Conservation (phyloP, 139 green algal genomes). For the Volvox reticuliferus region DNA sequence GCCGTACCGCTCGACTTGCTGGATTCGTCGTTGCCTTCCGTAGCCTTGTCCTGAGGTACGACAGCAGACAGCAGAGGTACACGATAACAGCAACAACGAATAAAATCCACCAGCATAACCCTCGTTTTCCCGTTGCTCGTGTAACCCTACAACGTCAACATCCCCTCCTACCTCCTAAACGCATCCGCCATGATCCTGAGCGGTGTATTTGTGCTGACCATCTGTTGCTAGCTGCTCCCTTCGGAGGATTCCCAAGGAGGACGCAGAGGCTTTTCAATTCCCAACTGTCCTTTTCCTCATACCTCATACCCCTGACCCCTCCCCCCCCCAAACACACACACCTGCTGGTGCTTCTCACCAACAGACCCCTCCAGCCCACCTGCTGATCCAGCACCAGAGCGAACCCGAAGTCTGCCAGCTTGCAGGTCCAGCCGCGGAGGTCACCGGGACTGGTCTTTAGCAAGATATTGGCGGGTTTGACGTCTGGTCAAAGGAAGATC, state of each 20-base stretch:
- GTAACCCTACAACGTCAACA: too few species aligned
- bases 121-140: too few species aligned
- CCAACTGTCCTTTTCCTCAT: too few species aligned
- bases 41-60: background rate
- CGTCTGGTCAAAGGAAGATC: background rate
- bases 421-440: slow-evolving; percentile 32
- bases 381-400: background rate
- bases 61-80: background rate
- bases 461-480: slow-evolving; percentile 80
- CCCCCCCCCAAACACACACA: too few species aligned
- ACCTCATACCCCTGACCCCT: background rate
- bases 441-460: slow-evolving; percentile 56
- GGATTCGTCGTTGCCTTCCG: background rate
- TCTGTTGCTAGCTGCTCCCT: background rate
- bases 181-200: background rate
- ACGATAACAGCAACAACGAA: background rate
- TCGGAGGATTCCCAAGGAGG: too few species aligned
- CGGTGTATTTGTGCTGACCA: too few species aligned
- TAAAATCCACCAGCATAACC: background rate
- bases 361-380: background rate
- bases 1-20: too few species aligned
- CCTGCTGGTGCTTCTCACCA: background rate
- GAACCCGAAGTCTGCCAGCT: slow-evolving; percentile 37
- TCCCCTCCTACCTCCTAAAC: too few species aligned
- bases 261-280: background rate